Evolutionary conservation across 2,329 filamentous ascomycete species (phyloP), one percentile per base, ranked within the genome.

Genomic region (Sordariomycetes sp.): DNA sequence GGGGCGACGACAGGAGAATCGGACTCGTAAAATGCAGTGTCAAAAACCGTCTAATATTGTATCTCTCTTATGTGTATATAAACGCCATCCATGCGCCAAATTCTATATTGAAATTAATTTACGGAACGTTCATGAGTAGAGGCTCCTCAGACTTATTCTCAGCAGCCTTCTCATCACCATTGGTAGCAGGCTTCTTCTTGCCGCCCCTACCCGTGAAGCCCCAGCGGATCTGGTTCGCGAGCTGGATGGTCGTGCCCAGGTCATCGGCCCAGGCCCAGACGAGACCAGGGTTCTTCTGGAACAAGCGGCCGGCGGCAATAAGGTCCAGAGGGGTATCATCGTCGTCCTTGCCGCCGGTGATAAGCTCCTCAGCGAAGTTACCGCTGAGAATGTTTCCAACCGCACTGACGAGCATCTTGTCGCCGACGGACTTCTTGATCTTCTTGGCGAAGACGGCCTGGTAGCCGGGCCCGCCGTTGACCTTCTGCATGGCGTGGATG

Each of bases 351-450:
- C 68, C 67, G 1, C 66, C 65, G 3, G 62, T 62, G n/a, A 83
- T 64, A 3, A 81, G 58, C 20, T 75, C 69, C 61, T 82, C 70
- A 0, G 79, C 79, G 10, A 73, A 63, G 1, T 62, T 65, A 0
- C 73, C 78, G 0, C 60, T 70, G 24, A 65, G 73, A 62, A 81
- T 80, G n/a, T 63, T 70, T 0, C 78, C 78, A 0, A 81, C 78
- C 0, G 76, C 64, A 10, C 70, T 70, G 28, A 78, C 69, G 0
- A 75, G 57, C 61, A 76, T 52, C 56, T 65, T 83, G 59, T 86
- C 81, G 0, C 85, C 85, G 0, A 91, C 80, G 1, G 78, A 84
- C 62, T 83, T 78, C 73, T 90, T 90, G 58, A 90, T 80, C 4
- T 78, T 76, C 64, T 85, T 80, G 0, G 89, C 82, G 62, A 90